Evolutionary conservation across 1,284 basidiomycete genomes (phyloP), one percentile per base, ranked within the genome.

Genomic region (Rhodotorula glutinis): DNA sequence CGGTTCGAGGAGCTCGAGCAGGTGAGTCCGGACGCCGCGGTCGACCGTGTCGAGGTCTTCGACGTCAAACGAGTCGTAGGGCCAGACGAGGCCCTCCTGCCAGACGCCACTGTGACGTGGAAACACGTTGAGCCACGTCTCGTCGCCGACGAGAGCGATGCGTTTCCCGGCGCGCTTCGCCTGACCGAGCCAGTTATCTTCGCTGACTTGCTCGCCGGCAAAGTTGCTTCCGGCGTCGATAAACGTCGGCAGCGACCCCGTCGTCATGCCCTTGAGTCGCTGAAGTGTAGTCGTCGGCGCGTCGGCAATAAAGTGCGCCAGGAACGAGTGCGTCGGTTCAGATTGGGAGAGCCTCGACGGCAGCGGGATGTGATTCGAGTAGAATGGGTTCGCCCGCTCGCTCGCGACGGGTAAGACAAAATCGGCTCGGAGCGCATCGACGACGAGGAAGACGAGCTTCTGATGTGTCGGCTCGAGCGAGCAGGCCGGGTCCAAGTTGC

Each of bases 21-120:
- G 83, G 75, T 92, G 87, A 19, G 80, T 75, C 52, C 89, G 87
- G 63, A 98, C 93, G 14, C 95, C 94, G 59, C 88, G 83, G 76
- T 98, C 96, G 46, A 98, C 96, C 0, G 91, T 90, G 76, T 98
- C 92, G 23, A 98, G 83, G 77, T 98, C 96, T 79, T 98, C 95
- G 66, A 99, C 95, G 78, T 98, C 95, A 84, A 99, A 98, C 1
- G 92, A 97, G 79, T 97, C 93, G 77, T 88, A 98, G 0, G 92
- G 88, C 77, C 87, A 88, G 1, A 86, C 83, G 80, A 89, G 86
- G 71, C 88, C 87, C 1, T 67, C 66, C 43, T 66, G 23, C 68
- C 70, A 74, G 9, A 74, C 40, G 81, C 63, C 52, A 8, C 25
- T 19, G 23, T n/a, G 40, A 3, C 49, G 40, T 0, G 94, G 91